A percentile compares a stretch with the other conserved stretches of the same genome.
These are phyloP conservation scores for Botrytis byssoidea DNA, from an alignment of 2,329 filamentous ascomycete species.

Conservation along the genomic window DNA sequence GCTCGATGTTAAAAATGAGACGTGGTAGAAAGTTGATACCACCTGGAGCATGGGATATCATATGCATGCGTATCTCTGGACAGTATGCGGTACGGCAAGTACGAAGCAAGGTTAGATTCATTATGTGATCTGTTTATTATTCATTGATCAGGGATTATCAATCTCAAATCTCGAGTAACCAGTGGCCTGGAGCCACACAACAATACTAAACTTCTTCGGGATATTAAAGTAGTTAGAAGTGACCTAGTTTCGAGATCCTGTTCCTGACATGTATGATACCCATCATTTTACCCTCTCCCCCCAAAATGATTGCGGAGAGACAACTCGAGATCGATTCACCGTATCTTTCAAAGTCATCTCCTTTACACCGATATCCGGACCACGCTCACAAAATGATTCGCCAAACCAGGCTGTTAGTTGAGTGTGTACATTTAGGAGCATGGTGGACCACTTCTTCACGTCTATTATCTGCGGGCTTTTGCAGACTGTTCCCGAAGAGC, in stretches of 20 bases:
- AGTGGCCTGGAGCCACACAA: neutral
- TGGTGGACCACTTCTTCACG: neutral
- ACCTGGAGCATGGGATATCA: neutral
- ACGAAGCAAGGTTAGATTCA: neutral
- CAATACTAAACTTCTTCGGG: neutral
- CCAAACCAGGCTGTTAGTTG: too few relatives aligned
- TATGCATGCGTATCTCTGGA: neutral
- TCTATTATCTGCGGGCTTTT: neutral
- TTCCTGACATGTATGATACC: neutral
- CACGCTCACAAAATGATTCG: rapidly evolving
- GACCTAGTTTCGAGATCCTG: neutral
- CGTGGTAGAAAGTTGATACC: neutral
- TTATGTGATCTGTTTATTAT: neutral
- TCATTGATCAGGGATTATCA: neutral
- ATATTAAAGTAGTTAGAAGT: neutral
- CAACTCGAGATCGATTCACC: neutral
- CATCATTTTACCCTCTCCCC: rapidly evolving
- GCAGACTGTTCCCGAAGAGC: neutral
- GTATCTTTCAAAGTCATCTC: neutral
- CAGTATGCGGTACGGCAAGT: neutral
- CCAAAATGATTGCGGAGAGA: neutral
- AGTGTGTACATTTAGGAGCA: too few relatives aligned
- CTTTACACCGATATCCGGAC: neutral
- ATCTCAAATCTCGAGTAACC: neutral
- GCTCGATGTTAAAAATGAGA: neutral